Conservation (phyloP, 2,329 filamentous ascomycete species). For the Dendryphion nanum region DNA sequence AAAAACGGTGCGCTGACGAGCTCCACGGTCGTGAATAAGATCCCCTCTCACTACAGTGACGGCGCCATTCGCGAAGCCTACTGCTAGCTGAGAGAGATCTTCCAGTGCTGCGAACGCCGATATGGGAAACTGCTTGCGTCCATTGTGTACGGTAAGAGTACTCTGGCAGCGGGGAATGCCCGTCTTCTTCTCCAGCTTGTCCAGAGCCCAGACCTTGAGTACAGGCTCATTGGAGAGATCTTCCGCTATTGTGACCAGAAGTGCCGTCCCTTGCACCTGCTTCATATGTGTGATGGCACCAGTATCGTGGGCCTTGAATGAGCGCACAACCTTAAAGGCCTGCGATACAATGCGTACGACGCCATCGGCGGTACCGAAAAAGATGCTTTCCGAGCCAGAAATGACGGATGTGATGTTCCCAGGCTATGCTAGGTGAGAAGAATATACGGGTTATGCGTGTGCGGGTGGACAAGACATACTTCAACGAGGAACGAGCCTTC, state of each 20-base stretch:
- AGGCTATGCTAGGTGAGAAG: constrained; percentile 40
- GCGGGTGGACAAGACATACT: constrained; percentile 50
- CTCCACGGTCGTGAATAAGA: constrained; percentile 90
- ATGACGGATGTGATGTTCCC: constrained; percentile 78
- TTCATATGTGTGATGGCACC: constrained; percentile 86
- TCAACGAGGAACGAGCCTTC: constrained; percentile 78
- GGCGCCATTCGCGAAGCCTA: constrained; percentile 93
- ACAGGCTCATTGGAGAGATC: constrained; percentile 84
- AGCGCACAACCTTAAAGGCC: constrained; percentile 80
- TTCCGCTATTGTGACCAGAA: constrained; percentile 84
- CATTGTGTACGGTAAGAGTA: constrained; percentile 83
- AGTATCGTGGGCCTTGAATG: constrained; percentile 81
- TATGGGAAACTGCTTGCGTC: constrained; percentile 89
- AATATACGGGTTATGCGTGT: constrained; percentile 2
- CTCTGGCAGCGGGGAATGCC: constrained; percentile 85
- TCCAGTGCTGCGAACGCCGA: constrained; percentile 85
- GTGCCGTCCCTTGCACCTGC: constrained; percentile 81
- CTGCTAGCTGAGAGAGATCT: constrained; percentile 87
- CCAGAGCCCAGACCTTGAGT: constrained; percentile 95
- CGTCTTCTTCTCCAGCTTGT: constrained; percentile 92
- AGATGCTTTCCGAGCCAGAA: constrained; percentile 84
- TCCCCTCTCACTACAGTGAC: constrained; percentile 93
- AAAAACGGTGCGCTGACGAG: constrained; percentile 90
- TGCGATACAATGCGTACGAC: constrained; percentile 83
- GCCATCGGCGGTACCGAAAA: constrained; percentile 83